Percentiles rank a stretch among this genome's conserved stretches.
Conservation (phyloP, 1,284 basidiomycete genomes). For the Trametes pubescens region DNA sequence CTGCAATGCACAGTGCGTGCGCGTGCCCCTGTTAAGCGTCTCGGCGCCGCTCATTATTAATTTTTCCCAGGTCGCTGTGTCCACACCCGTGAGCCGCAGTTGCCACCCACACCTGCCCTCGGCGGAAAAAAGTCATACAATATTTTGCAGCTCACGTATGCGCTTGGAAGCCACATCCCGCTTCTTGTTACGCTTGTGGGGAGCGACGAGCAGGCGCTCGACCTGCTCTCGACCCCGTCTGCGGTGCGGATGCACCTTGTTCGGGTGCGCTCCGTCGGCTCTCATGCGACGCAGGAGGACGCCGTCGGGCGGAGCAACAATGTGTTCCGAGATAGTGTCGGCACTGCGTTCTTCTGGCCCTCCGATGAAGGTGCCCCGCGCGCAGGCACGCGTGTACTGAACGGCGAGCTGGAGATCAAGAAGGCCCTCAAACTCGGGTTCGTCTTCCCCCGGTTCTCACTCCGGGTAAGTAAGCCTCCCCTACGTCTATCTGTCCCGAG, state of each 20-base stretch:
- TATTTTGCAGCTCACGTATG: constrained; percentile 52
- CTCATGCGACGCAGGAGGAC: constrained; percentile 52
- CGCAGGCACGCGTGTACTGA: constrained; percentile 47
- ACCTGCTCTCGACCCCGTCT: constrained; percentile 53
- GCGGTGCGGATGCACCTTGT: constrained; percentile 45
- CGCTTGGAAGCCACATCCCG: constrained; percentile 58
- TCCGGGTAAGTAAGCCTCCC: constrained; percentile 49
- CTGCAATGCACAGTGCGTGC: constrained; percentile 50
- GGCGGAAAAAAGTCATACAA: neutral
- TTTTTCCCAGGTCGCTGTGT: constrained; percentile 54
- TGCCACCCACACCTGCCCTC: neutral
- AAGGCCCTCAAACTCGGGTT: constrained; percentile 59
- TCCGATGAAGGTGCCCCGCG: constrained; percentile 42
- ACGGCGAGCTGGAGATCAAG: constrained; percentile 61
- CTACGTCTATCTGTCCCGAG: neutral
- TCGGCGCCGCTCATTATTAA: constrained; percentile 3
- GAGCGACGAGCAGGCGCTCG: constrained; percentile 56
- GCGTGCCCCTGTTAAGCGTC: neutral
- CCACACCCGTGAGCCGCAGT: constrained; percentile 55
- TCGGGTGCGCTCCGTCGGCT: constrained; percentile 53
- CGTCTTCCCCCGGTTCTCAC: constrained; percentile 58
- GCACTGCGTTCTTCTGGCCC: constrained; percentile 59
- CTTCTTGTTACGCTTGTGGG: constrained; percentile 54
- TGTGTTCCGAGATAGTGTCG: constrained; percentile 52
- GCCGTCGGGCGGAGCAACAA: constrained; percentile 53